phyloP scores from a whole-genome alignment of 768 basidiomycete species.

The Tulasnella sp. region DNA sequence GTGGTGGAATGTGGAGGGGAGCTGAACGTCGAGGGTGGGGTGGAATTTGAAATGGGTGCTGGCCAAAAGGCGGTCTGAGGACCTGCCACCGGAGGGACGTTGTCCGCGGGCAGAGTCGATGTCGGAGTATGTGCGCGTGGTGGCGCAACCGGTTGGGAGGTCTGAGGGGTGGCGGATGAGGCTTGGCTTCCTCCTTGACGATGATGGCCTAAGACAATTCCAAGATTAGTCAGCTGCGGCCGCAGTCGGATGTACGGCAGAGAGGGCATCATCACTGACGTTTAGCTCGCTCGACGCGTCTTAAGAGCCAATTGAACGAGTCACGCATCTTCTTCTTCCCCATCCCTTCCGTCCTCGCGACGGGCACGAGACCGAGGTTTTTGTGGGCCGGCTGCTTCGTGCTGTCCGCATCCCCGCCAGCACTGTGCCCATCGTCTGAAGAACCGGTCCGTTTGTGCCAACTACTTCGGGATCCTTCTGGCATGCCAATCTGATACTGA shows the following conservation, averaged over 20 bases:
- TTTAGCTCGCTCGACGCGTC: slow-evolving; percentile 42
- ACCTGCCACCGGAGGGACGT: background rate
- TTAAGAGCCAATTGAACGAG: slow-evolving; percentile 63
- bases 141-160: background rate
- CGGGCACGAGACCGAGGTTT: slow-evolving; percentile 58
- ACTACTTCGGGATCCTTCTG: background rate
- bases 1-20: background rate
- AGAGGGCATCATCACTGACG: slow-evolving; percentile 16
- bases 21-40: background rate
- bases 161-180: background rate
- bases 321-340: slow-evolving; percentile 64
- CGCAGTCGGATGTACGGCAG: background rate
- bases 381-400: background rate
- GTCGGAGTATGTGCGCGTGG: background rate
- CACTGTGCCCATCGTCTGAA: background rate
- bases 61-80: background rate
- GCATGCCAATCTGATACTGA: slow-evolving; percentile 8
- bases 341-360: slow-evolving; percentile 41
- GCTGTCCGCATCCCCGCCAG: background rate
- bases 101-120: background rate
- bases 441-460: background rate
- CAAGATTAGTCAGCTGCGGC: background rate
- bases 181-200: background rate
- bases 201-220: background rate
- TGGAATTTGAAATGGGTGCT: background rate